phyloP scores from a whole-genome alignment of 768 basidiomycete genomes.

The Kwoniella dejecticola region DNA sequence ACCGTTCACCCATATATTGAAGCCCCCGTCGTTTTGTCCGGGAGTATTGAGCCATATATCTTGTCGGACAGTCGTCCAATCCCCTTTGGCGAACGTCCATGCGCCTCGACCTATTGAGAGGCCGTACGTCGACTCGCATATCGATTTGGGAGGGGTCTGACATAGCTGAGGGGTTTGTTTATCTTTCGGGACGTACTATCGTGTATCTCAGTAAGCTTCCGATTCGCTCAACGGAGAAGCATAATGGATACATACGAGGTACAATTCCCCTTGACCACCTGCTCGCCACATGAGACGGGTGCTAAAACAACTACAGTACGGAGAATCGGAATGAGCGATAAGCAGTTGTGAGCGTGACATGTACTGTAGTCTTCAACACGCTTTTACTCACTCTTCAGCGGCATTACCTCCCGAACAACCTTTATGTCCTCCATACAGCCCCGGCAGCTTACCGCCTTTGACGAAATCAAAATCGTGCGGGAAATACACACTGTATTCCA shows the following conservation, averaged over 20 bases:
- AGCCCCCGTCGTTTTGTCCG: slow-evolving; percentile 68
- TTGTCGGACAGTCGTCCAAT: slow-evolving; percentile 74
- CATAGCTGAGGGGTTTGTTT: slow-evolving; percentile 68
- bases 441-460: slow-evolving; percentile 78
- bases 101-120: slow-evolving; percentile 74
- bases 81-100: slow-evolving; percentile 65
- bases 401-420: slow-evolving; percentile 46
- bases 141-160: slow-evolving; percentile 62
- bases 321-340: too few species aligned
- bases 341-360: neutral
- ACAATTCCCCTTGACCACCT: slow-evolving; percentile 65
- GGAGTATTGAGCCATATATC: slow-evolving; percentile 73
- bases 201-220: neutral
- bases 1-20: slow-evolving; percentile 69
- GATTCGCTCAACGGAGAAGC: neutral
- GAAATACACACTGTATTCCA: slow-evolving; percentile 71
- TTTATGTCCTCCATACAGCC: slow-evolving; percentile 61
- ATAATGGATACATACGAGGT: slow-evolving; percentile 60
- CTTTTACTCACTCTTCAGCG: slow-evolving; percentile 27
- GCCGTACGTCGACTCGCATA: slow-evolving; percentile 70
- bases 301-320: slow-evolving; percentile 66
- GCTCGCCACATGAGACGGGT: slow-evolving; percentile 72
- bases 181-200: slow-evolving; percentile 73
- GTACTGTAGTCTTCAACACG: neutral
- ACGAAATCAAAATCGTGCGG: slow-evolving; percentile 74